Conservation (phyloP, 139 green algal species). For the Chlorella sorokiniana region DNA sequence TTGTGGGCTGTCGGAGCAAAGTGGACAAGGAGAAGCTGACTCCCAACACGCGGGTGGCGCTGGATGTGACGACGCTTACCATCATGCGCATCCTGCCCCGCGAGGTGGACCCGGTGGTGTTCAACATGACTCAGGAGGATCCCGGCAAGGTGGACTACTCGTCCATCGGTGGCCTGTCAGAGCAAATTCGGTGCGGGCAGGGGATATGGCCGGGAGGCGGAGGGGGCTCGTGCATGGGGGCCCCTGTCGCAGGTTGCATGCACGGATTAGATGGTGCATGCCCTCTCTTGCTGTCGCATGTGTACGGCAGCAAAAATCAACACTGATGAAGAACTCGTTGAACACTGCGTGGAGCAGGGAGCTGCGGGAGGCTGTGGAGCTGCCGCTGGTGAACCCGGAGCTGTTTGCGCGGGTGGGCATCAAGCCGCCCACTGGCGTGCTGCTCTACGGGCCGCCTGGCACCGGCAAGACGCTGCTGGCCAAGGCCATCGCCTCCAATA, state of each 20-base stretch:
- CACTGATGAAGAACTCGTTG: too few species aligned
- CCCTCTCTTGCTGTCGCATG: too few species aligned
- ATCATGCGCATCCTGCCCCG: constrained; percentile 97
- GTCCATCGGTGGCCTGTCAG: constrained; percentile 92
- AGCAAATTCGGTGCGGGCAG: constrained; percentile 91
- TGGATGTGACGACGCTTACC: constrained; percentile 99
- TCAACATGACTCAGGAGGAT: constrained; percentile 98
- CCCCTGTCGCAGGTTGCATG: too few species aligned
- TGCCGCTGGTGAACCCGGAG: constrained; percentile 99
- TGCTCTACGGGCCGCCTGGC: constrained; percentile 85
- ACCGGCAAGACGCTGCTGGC: constrained; percentile 97
- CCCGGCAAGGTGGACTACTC: constrained; percentile 97
- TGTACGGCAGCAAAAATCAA: too few species aligned
- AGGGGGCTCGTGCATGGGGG: too few species aligned
- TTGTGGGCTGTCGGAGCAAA: constrained; percentile 96
- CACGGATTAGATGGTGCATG: too few species aligned
- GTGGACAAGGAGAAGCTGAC: constrained; percentile 95
- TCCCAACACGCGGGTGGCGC: constrained; percentile 90
- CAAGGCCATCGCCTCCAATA: constrained; percentile 94
- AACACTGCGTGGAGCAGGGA: constrained; percentile 56
- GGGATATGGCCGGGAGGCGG: too few species aligned
- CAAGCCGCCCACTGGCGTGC: constrained; percentile 95
- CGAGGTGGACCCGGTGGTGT: constrained; percentile 99
- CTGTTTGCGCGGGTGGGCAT: constrained; percentile 98
- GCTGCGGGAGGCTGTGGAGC: constrained; percentile 96